Evolutionary conservation across 352 stramenopile species (phyloP), one percentile per base, ranked within the genome.

Genomic region (Saprolegnia parasitica): DNA sequence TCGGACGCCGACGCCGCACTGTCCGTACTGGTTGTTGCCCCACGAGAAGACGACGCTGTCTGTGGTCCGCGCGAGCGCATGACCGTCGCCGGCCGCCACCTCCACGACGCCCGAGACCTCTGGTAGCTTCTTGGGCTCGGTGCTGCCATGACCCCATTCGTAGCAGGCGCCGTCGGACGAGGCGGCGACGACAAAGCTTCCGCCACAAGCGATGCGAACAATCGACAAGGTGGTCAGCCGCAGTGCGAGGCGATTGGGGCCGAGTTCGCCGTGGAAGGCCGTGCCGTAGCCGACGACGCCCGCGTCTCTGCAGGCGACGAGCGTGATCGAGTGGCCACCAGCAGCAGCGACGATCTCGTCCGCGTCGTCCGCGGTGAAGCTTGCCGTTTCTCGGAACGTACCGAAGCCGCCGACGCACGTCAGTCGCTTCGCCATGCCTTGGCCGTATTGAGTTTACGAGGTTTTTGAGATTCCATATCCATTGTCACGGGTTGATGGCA

Each of bases 241-340:
- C 13, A 46, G 8, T 47, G 35, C 23, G 21, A 37, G 47, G 0
- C 62, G 23, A 8, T 13, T 18, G 9, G 29, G 54, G 65, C 66
- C 1, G 21, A 90, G 57, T 42, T 92, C 86, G 29, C 81, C 82
- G 68, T 93, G 89, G 62, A 92, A 90, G 18, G 73, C 74, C 15
- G 63, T 72, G 8, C 86, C 86, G 84, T 84, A 93, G 26, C 81
- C 84, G 21, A 87, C 15, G 3, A 89, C 72, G 0, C 73, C 67
- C 18, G 47, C 37, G 16, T 58, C 61, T 29, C n/a, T 49, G n/a
- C 20, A 49, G 6, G 49, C 63, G 11, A 39, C 63, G 42, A 61
- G 45, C 1, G 23, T 70, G 10, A 24, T 40, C 47, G 47, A 23
- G 29, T 60, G 63, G 1, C 63, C 63, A 39, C 18, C 63, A 4